Base-by-base conservation (phyloP, 129 eudicot species). In the Flaveria linearis region DNA sequence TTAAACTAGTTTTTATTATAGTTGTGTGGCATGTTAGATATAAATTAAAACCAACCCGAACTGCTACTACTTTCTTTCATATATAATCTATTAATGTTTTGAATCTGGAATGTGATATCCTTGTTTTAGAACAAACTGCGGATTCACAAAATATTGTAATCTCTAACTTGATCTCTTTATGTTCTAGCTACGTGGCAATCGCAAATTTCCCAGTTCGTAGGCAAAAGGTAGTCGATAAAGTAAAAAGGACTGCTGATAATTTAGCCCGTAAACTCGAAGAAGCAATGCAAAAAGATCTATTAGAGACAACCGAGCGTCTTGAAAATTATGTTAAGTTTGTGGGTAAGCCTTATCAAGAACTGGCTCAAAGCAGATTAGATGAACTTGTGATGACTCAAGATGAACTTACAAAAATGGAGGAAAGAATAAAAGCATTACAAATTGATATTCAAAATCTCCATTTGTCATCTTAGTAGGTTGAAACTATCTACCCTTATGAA, bases 371-470 rank as follows among this genome's bases (percentile, higher is more conserved):
- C 25, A 88, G 89, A 68, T 79, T 95, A 63, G 90, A 87, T 47
- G 80, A 85, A 72, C 89, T 95, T 68, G 51, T 83, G 81, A 81
- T 50, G 74, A 85, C 85, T 41, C 84, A 76, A 75, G 90, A 82
- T 47, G 88, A 91, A 46, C 72, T 95, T 65, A 62, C 89, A 36
- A 83, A 76, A 49, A 78, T 91, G 58, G 97, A 87, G 83, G 78
- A 66, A 68, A 82, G 88, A 76, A 86, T 95, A 23, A 78, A 78
- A 76, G 68, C 86, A 47, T 85, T 95, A 74, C 94, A 83, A 50
- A 84, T 87, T 70, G 88, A 95, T 41, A 86, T 91, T 78, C 97
- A 91, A 80, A 95, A 95, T 80, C 77, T 95, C 71, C 97, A 89
- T 68, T 64, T 86, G 81, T 84, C 90, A 69, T 86, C 76, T 42